Evolutionary conservation across 371 early-diverging fungal genomes (phyloP).

Genomic region (Gilbertella persicaria): DNA sequence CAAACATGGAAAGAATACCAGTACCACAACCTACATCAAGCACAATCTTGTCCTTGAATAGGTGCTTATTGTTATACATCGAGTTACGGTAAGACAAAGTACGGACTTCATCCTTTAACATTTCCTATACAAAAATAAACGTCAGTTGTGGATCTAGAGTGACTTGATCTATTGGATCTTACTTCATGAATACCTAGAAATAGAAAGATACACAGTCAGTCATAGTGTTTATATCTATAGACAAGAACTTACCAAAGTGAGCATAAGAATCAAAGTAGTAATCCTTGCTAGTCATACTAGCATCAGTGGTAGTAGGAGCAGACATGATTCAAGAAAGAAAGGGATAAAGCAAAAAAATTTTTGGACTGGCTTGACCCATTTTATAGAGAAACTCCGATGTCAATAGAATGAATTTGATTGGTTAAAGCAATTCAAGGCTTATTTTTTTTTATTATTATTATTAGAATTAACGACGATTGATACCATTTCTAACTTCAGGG

Average conservation of each 20-base stretch:
- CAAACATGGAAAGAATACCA: conserved; percentile 97
- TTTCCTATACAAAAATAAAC: conserved; percentile 66
- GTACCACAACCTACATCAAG: conserved; percentile 99
- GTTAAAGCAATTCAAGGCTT: too few relatives aligned
- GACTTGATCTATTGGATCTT: conserved; percentile 4
- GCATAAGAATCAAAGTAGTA: conserved; percentile 98
- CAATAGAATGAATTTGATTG: too few relatives aligned
- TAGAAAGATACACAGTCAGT: conserved; percentile 7
- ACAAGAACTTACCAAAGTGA: conserved; percentile 88
- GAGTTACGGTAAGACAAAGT: conserved; percentile 93
- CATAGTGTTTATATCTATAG: background rate
- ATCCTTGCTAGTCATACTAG: conserved; percentile 77
- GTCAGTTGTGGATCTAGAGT: background rate
- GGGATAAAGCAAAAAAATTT: too few relatives aligned
- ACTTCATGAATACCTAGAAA: conserved; percentile 58
- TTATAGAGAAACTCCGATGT: too few relatives aligned
- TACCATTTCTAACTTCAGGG: conserved; percentile 36
- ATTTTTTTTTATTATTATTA: too few relatives aligned
- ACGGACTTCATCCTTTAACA: conserved; percentile 94
- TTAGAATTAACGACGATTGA: conserved; percentile 13
- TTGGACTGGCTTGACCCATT: too few relatives aligned
- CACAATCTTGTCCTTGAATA: conserved; percentile 96
- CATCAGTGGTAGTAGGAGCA: conserved; percentile 15
- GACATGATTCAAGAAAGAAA: too few relatives aligned
- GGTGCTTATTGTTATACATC: conserved; percentile 90